Evolutionary conservation across 2,329 filamentous ascomycete genomes (phyloP).

Genomic region (Pseudogymnoascus sp.): DNA sequence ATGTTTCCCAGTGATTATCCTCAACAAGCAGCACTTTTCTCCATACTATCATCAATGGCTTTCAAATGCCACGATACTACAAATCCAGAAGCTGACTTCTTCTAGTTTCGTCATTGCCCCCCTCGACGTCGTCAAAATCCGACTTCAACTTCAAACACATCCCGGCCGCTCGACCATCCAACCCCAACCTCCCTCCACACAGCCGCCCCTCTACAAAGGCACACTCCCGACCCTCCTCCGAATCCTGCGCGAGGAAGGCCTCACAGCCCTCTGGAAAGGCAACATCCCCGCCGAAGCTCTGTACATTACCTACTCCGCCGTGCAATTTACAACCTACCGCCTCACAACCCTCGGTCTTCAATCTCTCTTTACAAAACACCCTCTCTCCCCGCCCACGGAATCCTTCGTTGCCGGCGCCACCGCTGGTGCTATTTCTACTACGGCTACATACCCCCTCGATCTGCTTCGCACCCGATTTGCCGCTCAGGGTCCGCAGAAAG

Average conservation of each 20-base stretch:
- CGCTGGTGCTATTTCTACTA: conserved; percentile 75
- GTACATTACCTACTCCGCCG: conserved; percentile 82
- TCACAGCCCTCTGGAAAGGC: conserved; percentile 90
- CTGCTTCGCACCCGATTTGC: conserved; percentile 90
- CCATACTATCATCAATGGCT: background rate
- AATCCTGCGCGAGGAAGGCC: conserved; percentile 72
- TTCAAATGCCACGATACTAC: background rate
- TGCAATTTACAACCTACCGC: conserved; percentile 86
- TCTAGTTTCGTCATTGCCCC: conserved; percentile 82
- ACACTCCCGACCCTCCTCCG: conserved; percentile 65
- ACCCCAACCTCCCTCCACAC: conserved; percentile 59
- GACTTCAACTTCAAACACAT: conserved; percentile 85
- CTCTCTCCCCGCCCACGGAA: conserved; percentile 58
- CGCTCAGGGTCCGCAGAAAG: conserved; percentile 72
- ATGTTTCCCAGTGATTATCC: background rate
- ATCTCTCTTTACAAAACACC: conserved; percentile 29
- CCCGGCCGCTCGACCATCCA: conserved; percentile 41
- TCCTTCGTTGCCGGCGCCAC: conserved; percentile 76
- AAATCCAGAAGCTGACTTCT: conserved; percentile 14
- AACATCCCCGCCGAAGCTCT: conserved; percentile 92
- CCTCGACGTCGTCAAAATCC: conserved; percentile 96
- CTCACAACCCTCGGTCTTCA: conserved; percentile 58
- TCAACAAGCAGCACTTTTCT: background rate
- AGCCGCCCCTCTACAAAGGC: conserved; percentile 56
- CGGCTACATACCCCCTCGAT: conserved; percentile 83